A percentile compares a stretch with the other conserved stretches of the same genome.
phyloP scores from a whole-genome alignment of 495 filamentous ascomycete genomes.

The Aspergillus campestris region DNA sequence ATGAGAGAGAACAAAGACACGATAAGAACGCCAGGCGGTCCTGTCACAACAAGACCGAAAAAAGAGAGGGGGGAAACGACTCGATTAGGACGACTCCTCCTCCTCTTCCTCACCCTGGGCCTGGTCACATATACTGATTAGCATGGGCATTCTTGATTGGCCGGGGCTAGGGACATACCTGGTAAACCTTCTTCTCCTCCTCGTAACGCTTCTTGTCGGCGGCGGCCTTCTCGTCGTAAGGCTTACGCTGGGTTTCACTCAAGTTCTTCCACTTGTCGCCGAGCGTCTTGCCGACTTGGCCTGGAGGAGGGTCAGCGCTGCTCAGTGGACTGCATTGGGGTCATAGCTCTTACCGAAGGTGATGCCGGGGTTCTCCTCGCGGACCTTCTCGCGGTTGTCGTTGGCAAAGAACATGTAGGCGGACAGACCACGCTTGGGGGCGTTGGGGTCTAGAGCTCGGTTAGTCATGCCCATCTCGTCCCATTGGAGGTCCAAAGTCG shows the following conservation, averaged over 20 bases:
- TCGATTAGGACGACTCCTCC: constrained; percentile 43
- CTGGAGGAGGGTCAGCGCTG: constrained; percentile 34
- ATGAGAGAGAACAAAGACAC: constrained; percentile 22
- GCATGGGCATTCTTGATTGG: neutral
- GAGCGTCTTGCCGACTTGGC: constrained; percentile 94
- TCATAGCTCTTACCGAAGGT: constrained; percentile 64
- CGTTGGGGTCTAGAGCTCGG: constrained; percentile 72
- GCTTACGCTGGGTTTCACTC: constrained; percentile 75
- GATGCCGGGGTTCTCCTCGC: constrained; percentile 97
- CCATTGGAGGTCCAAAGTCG: constrained; percentile 3
- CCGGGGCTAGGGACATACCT: constrained; percentile 44
- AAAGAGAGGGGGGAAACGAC: constrained; percentile 1
- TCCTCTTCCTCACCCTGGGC: constrained; percentile 45
- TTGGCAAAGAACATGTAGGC: constrained; percentile 99
- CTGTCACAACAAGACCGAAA: constrained; percentile 16
- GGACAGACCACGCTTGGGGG: constrained; percentile 96
- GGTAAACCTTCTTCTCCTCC: constrained; percentile 90
- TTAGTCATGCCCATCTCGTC: constrained; percentile 2
- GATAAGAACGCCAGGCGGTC: constrained; percentile 29
- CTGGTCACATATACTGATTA: constrained; percentile 21
- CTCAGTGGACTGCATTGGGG: neutral
- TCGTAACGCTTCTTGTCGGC: constrained; percentile 98
- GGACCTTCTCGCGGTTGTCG: constrained; percentile 94
- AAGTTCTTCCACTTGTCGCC: constrained; percentile 98
- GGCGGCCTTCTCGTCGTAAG: constrained; percentile 93